Base-by-base conservation (phyloP, 345 rosid species). In the Pseudoturritis turrita region DNA sequence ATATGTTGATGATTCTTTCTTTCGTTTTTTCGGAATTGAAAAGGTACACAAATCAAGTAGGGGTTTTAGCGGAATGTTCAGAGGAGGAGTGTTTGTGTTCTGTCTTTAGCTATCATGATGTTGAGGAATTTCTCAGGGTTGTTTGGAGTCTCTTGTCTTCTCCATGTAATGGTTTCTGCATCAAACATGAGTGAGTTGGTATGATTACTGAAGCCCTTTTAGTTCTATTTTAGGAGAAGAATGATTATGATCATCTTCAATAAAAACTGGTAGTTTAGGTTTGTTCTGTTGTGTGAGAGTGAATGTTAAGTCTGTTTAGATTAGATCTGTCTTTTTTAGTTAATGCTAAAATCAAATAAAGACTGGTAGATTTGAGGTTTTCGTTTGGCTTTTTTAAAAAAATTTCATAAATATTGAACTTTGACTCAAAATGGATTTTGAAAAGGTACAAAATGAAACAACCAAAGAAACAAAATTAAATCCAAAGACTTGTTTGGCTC, bases 21-120 rank as follows among this genome's bases (percentile, higher is more conserved):
- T 12, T 53, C 0, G 4, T 62, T 45, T 72, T 22, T 39, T 74
- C 50, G 46, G 62, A 49, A 74, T 40, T 40, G 62, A 22, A 8
- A 59, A 74, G 78, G 78, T 67, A 29, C 73, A 58, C 55, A 58
- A 40, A 1, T 29, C 29, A 65, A 74, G 67, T 66, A 49, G 61
- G 15, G 22, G 61, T 21, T 47, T 55, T 64, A 45, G 71, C 33
- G 58, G 39, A 44, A 22, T 64, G 71, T 50, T 36, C 29, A 26
- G 50, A 23, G 36, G 72, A 26, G 36, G 35, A 65, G 2, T 65
- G 58, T 73, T 71, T 55, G 77, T 54, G 71, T 18, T 64, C 31
- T 63, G 13, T 63, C 50, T 23, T 72, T 11, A 54, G 21, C 46
- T 51, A 14, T 72, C 3, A 52, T 13, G 13, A 31, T 52, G 70